Percentiles rank a stretch among this genome's conserved stretches.
Evolutionary conservation across 768 basidiomycete species (phyloP).

Genomic region (Butyriboletus loyo): DNA sequence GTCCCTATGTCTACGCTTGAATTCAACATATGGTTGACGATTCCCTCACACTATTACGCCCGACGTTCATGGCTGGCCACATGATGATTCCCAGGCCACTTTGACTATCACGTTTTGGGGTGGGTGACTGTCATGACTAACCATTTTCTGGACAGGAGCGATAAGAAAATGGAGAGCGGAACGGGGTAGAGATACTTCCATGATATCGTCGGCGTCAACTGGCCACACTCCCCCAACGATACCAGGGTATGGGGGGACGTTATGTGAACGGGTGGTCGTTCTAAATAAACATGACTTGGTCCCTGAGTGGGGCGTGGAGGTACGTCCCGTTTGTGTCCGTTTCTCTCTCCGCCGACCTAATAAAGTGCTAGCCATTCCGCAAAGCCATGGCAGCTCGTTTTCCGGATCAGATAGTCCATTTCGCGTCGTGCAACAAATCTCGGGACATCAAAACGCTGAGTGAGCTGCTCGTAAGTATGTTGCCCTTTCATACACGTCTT

Average conservation of each 20-base stretch:
- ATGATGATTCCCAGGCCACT: slow-evolving; percentile 12
- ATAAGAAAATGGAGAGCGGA: slow-evolving; percentile 67
- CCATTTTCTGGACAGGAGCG: slow-evolving; percentile 42
- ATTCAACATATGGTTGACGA: slow-evolving; percentile 10
- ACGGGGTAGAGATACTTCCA: slow-evolving; percentile 53
- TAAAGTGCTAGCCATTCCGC: slow-evolving; percentile 59
- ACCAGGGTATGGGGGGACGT: slow-evolving; percentile 26
- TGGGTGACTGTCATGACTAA: slow-evolving; percentile 16
- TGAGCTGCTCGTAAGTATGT: slow-evolving; percentile 73
- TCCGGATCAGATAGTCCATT: slow-evolving; percentile 65
- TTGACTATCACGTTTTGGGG: slow-evolving; percentile 10
- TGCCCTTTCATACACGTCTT: slow-evolving; percentile 3
- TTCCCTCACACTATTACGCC: slow-evolving; percentile 22
- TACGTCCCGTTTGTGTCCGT: slow-evolving; percentile 30
- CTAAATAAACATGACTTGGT: slow-evolving; percentile 94
- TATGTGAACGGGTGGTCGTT: slow-evolving; percentile 85
- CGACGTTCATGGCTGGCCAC: slow-evolving; percentile 5
- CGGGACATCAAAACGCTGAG: slow-evolving; percentile 64
- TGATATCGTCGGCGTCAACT: slow-evolving; percentile 37
- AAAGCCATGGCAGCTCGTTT: slow-evolving; percentile 68
- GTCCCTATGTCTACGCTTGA: background rate
- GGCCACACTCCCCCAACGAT: background rate
- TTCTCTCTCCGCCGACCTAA: slow-evolving; percentile 7
- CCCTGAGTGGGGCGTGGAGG: slow-evolving; percentile 84
- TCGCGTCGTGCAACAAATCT: slow-evolving; percentile 68